Conservation (phyloP, 2,329 filamentous ascomycete genomes). For the Aureobasidium mangrovei region DNA sequence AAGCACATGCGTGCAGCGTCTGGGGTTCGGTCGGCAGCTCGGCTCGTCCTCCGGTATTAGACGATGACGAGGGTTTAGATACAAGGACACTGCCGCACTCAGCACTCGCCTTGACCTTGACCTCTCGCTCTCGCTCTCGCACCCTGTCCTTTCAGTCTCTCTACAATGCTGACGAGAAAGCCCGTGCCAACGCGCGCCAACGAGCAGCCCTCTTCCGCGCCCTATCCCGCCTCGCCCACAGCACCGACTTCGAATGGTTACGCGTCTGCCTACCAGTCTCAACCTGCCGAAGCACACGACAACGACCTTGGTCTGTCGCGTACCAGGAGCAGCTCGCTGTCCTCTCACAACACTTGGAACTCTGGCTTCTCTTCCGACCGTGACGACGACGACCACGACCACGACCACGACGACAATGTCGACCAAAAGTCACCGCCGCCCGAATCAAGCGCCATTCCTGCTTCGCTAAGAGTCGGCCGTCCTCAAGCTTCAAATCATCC, state of each 20-base stretch:
- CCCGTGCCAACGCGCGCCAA: conserved; percentile 31
- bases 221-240: conserved; percentile 38
- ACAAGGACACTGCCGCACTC: too few species aligned
- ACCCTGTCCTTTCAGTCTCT: background rate
- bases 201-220: conserved; percentile 32
- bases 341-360: conserved; percentile 29
- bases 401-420: conserved; percentile 16
- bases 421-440: conserved; percentile 2
- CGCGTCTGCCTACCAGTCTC: conserved; percentile 1
- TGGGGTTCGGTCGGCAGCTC: too few species aligned
- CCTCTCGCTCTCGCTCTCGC: background rate
- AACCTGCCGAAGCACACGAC: conserved; percentile 18
- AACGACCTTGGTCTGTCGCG: conserved; percentile 16
- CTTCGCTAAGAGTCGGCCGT: conserved; percentile 17
- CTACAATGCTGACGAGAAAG: conserved; percentile 37
- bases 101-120: background rate
- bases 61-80: too few species aligned
- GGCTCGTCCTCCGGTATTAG: too few species aligned
- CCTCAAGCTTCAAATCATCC: conserved; percentile 1
- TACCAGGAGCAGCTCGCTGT: conserved; percentile 18
- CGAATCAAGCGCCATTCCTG: conserved; percentile 14
- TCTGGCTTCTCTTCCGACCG: conserved; percentile 24
- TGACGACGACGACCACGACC: conserved; percentile 19
- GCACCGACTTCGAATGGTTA: conserved; percentile 19
- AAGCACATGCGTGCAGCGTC: background rate